phyloP scores from a whole-genome alignment of 257 asterid species.

The Fraxinus americana region DNA sequence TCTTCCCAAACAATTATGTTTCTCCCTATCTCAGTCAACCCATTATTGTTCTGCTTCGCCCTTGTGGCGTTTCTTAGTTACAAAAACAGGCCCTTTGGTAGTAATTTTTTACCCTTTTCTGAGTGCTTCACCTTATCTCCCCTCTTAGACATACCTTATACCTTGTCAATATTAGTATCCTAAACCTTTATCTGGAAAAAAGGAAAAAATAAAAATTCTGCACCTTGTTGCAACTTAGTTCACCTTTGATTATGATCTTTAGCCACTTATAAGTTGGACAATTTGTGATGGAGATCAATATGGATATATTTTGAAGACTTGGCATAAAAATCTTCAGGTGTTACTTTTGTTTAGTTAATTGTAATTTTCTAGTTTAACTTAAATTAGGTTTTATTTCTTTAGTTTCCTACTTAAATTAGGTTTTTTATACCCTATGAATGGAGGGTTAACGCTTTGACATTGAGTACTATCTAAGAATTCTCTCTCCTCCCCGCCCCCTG shows the following conservation, averaged over 20 bases:
- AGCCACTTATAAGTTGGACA: neutral
- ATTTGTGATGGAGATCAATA: neutral
- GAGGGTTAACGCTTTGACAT: neutral
- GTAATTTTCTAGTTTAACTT: neutral
- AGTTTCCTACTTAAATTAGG: neutral
- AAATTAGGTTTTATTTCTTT: neutral
- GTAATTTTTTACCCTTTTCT: neutral
- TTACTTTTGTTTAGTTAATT: neutral
- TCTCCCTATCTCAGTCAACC: neutral
- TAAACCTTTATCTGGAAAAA: neutral
- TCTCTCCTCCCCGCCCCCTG: no score
- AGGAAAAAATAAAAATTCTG: neutral
- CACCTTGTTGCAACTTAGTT: neutral
- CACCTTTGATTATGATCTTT: neutral
- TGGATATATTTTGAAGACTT: neutral
- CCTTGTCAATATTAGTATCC: neutral
- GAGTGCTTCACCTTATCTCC: neutral
- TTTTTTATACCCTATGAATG: neutral
- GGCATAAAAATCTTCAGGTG: neutral
- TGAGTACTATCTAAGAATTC: neutral
- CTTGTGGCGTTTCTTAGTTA: neutral
- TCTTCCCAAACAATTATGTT: neutral
- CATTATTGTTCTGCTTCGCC: neutral
- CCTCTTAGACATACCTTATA: neutral
- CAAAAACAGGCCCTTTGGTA: neutral